Evolutionary conservation across 805 yeast species (phyloP), one percentile per base, ranked within the genome.

Genomic region (Zygosaccharomyces lentus): DNA sequence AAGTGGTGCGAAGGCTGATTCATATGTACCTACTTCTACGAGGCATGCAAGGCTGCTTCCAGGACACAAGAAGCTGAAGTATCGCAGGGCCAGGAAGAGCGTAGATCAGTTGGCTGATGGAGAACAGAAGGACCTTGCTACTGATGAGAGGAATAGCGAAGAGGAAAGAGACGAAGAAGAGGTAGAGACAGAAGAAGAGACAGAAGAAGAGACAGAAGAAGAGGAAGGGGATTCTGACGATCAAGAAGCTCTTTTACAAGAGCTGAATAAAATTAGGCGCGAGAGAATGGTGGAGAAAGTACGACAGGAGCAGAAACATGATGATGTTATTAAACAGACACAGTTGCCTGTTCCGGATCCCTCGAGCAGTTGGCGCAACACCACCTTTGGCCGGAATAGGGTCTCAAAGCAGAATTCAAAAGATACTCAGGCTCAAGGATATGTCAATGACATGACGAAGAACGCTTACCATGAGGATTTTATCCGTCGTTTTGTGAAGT

Each of bases 21-120:
- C 65, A 4, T 61, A 61, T 44, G 57, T 58, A 2, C 66, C 68
- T 1, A 77, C 82, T 0, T 55, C 74, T 2, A 78, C 76, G 8
- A 66, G 69, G 21, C 85, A 81, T 55, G 69, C 80, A 9, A 67
- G 83, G 39, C 65, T 73, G 37, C 65, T 76, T 9, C 81, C 84
- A 0, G 79, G 78, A 1, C 83, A 82, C 47, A 70, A 68, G 27
- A 70, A 70, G 60, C 57, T 82, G 43, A 81, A 82, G 54, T 73
- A 58, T 45, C 60, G 84, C 37, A 69, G 65, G 37, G 56, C 43
- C 49, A 70, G 68, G 41, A 17, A 67, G 41, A 17, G 36, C 31
- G 25, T 4, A 7, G 30, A 26, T n/a, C 13, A 29, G 26, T 38
- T 10, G 4, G 3, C 29, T 19, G 49, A 46, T 29, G 42, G 34